These are phyloP conservation scores for Diutina siamensis DNA, from an alignment of 1,139 yeast species.

Conservation along the genomic window DNA sequence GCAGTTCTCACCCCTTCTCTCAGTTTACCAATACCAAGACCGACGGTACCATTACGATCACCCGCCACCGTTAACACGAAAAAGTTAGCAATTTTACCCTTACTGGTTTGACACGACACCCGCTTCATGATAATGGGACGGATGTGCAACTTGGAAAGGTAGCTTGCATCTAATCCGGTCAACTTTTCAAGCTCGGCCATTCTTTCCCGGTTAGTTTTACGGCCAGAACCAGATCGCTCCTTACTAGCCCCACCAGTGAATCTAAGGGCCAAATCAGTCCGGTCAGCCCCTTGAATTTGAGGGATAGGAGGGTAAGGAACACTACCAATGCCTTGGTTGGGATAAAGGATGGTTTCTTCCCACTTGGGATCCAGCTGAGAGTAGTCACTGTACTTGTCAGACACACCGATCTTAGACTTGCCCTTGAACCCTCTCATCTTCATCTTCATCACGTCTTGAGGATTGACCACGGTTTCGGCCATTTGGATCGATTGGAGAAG, in stretches of 20 bases:
- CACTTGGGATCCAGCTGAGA: slow-evolving; percentile 30
- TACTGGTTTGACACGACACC: slow-evolving; percentile 86
- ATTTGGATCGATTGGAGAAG: slow-evolving; percentile 69
- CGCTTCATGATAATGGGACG: slow-evolving; percentile 65
- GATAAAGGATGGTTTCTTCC: slow-evolving; percentile 36
- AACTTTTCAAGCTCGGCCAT: slow-evolving; percentile 53
- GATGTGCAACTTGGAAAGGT: slow-evolving; percentile 51
- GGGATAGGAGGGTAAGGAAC: slow-evolving; percentile 36
- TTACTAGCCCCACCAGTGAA: slow-evolving; percentile 11
- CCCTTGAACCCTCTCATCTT: slow-evolving; percentile 22
- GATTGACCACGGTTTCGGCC: slow-evolving; percentile 66
- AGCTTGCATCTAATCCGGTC: slow-evolving; percentile 64
- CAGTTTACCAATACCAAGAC: slow-evolving; percentile 92
- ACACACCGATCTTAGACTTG: slow-evolving; percentile 24
- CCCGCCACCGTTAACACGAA: slow-evolving; percentile 89
- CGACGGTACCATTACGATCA: slow-evolving; percentile 86
- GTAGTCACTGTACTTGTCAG: slow-evolving; percentile 18
- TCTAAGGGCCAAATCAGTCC: slow-evolving; percentile 28
- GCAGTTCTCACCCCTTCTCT: slow-evolving; percentile 71
- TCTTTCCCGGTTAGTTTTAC: slow-evolving; percentile 18
- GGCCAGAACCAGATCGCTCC: not conserved
- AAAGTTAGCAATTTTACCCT: slow-evolving; percentile 82
- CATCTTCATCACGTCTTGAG: slow-evolving; percentile 31
- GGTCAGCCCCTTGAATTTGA: slow-evolving; percentile 28
- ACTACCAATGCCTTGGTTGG: slow-evolving; percentile 28